These are phyloP conservation scores for Apodospora peruviana DNA, from an alignment of 495 filamentous ascomycete species.

Conservation along the genomic window DNA sequence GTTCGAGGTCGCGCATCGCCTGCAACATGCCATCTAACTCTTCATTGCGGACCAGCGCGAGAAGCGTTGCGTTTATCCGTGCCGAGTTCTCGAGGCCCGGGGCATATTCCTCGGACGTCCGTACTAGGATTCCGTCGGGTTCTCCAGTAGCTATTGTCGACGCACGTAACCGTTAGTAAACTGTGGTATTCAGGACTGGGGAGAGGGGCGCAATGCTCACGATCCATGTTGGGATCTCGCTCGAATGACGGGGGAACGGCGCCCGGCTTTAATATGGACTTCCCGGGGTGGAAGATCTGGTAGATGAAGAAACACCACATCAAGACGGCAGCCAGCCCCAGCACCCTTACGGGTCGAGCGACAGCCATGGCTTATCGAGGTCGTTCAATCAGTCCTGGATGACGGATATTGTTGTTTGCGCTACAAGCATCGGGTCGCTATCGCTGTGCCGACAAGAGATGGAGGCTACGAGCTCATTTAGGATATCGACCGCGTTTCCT, in stretches of 20 bases:
- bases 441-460: not conserved
- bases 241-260: constrained; percentile 52
- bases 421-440: not conserved
- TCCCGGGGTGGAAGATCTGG: constrained; percentile 50
- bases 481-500: no score
- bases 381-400: no score
- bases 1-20: constrained; percentile 84
- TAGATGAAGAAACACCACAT: constrained; percentile 72
- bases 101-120: constrained; percentile 66
- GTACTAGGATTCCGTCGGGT: constrained; percentile 66
- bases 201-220: constrained; percentile 35
- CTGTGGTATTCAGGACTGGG: not conserved
- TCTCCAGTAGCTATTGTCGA: constrained; percentile 64
- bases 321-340: constrained; percentile 62
- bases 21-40: constrained; percentile 78
- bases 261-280: constrained; percentile 28
- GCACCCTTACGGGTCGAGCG: constrained; percentile 72
- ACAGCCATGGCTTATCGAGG: constrained; percentile 57
- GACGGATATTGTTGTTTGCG: not conserved
- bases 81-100: constrained; percentile 66
- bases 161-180: constrained; percentile 3
- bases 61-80: constrained; percentile 86
- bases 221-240: constrained; percentile 76
- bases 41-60: constrained; percentile 89
- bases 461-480: no score